Base-by-base conservation (phyloP, 495 filamentous ascomycete genomes). In the Penicillium taxi region DNA sequence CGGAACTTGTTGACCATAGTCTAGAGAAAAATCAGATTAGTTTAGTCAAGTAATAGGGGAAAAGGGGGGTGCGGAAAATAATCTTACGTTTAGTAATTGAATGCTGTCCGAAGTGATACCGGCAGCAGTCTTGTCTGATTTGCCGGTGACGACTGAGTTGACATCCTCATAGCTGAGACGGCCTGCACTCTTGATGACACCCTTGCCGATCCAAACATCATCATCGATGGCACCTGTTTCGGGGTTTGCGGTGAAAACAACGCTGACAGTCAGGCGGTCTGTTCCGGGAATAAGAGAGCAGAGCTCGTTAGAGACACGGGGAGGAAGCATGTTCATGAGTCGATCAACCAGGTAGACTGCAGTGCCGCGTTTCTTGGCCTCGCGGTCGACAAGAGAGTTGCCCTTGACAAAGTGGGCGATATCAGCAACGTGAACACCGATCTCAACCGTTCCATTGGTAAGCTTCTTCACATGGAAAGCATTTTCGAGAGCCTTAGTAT, bases 361-460 rank as follows among this genome's bases (percentile, higher is more conserved):
- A 34, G 91, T 96, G 39, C 90, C 93, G 20, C 91, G 82, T 70
- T 98, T 98, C 76, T 93, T 94, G 1, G 91, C 91, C 65, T 98
- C 91, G 27, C 91, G 82, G 54, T 98, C 91, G 21, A 96, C 90
- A 32, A 98, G 74, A 14, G 91, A 95, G 69, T 93, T 94, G 23
- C 78, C 70, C 68, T 96, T 96, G 55, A 98, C 85, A 43, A 98
- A 98, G 59, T 96, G 87, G 28, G 91, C 84, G 43, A 95, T 86
- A 64, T 98, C 91, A 18, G 88, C 78, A 49, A 98, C 86, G 67
- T 98, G 91, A 36, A 96, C 75, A 64, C 91, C 93, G 45, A 98
- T 81, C 57, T 98, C 91, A 36, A 95, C 80, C 64, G 82, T 81
- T 38, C 83, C 86, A 61, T 94, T 82, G 2, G 73, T 65, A 39